A percentile compares a stretch with the other conserved stretches of the same genome.
Evolutionary conservation across 2,329 filamentous ascomycete genomes (phyloP).

Genomic region (Furcasterigmium sp.): DNA sequence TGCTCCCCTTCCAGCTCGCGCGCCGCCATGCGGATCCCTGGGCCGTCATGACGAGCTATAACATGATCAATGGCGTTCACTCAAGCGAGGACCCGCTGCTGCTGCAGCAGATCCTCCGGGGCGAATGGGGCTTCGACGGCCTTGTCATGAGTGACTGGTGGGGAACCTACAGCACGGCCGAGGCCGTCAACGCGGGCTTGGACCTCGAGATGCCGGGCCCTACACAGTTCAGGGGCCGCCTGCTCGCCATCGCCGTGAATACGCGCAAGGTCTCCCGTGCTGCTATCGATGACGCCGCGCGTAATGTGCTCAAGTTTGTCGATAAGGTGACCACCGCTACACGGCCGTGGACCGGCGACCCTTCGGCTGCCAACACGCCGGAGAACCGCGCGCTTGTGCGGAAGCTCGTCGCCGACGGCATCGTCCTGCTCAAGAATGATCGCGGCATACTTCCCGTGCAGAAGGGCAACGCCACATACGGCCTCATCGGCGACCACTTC

Average conservation of each 20-base stretch:
- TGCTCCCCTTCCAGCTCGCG: slow-evolving; percentile 29
- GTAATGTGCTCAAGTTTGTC: slow-evolving; percentile 37
- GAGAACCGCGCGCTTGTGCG: slow-evolving; percentile 35
- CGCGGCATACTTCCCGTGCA: slow-evolving; percentile 48
- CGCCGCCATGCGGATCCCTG: slow-evolving; percentile 26
- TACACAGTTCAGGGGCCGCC: slow-evolving; percentile 17
- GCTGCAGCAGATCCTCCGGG: slow-evolving; percentile 43
- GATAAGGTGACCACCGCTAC: neutral
- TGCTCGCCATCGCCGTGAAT: slow-evolving; percentile 21
- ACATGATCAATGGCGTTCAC: slow-evolving; percentile 33
- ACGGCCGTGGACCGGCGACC: slow-evolving; percentile 14
- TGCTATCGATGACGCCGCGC: slow-evolving; percentile 13
- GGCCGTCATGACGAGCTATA: slow-evolving; percentile 31
- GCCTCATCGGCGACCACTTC: slow-evolving; percentile 16
- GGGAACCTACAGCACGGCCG: slow-evolving; percentile 21
- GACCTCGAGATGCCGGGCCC: slow-evolving; percentile 35
- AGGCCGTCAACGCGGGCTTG: slow-evolving; percentile 18
- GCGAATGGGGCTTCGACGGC: slow-evolving; percentile 54
- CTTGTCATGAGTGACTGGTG: slow-evolving; percentile 55
- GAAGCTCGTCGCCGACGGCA: slow-evolving; percentile 48
- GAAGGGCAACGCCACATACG: slow-evolving; percentile 27
- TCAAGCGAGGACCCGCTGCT: slow-evolving; percentile 35
- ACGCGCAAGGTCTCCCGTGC: neutral
- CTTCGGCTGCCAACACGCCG: slow-evolving; percentile 1
- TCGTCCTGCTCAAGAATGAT: slow-evolving; percentile 65